Evolutionary conservation across 148 eudicot species (phyloP).

Genomic region (Drosera capensis): DNA sequence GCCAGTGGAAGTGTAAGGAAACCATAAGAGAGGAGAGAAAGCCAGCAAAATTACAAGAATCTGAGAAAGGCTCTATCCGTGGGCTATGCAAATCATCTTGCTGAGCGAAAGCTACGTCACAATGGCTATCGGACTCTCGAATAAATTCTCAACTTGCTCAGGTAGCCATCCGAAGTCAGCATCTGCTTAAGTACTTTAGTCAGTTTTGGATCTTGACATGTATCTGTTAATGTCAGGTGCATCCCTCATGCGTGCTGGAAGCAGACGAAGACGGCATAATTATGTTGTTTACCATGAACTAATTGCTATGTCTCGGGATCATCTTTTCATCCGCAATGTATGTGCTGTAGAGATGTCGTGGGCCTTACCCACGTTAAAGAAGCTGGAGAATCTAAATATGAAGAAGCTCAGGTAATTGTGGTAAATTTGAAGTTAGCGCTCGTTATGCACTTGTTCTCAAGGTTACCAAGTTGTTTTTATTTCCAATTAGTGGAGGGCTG

Average conservation of each 20-base stretch:
- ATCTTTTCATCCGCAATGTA: conserved; percentile 76
- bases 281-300: conserved; percentile 89
- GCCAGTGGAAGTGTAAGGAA: conserved; percentile 49
- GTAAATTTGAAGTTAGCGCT: too few species aligned
- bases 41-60: conserved; percentile 39
- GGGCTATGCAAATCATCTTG: conserved; percentile 92
- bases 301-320: conserved; percentile 70
- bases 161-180: too few species aligned
- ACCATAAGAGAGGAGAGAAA: conserved; percentile 37
- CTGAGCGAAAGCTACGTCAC: conserved; percentile 84
- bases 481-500: conserved; percentile 57
- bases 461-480: not conserved
- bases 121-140: conserved; percentile 80
- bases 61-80: conserved; percentile 74
- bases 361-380: conserved; percentile 52
- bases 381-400: conserved; percentile 58
- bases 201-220: too few species aligned
- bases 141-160: conserved; percentile 82
- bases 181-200: too few species aligned
- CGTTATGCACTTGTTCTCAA: not conserved
- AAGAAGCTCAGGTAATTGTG: conserved; percentile 61
- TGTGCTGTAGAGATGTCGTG: conserved; percentile 78
- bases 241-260: conserved; percentile 81
- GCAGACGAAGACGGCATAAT: conserved; percentile 89
- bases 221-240: conserved; percentile 42